These are phyloP conservation scores for Aspergillus bombycis DNA, from an alignment of 2,329 filamentous ascomycete genomes.

Conservation along the genomic window DNA sequence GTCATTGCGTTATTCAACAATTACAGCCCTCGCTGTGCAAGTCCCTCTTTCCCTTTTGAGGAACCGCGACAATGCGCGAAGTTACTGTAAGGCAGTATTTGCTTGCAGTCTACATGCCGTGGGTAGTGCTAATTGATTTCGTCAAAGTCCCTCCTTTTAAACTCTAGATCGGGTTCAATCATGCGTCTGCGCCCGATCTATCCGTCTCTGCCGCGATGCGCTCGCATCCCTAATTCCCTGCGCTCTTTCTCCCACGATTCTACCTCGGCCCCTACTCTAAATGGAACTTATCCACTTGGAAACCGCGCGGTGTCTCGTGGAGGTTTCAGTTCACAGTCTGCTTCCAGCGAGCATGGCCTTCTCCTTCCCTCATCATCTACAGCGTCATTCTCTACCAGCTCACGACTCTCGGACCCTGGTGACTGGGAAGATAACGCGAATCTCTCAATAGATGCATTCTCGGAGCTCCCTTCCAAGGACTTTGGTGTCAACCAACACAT, in stretches of 20 bases:
- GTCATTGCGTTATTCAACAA: conserved; percentile 19
- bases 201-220: conserved; percentile 22
- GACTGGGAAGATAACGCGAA: conserved; percentile 79
- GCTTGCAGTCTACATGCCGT: not conserved
- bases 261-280: conserved; percentile 19
- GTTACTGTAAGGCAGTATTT: conserved; percentile 30
- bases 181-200: conserved; percentile 25
- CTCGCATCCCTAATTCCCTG: conserved; percentile 21
- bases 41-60: conserved; percentile 25
- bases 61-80: conserved; percentile 33
- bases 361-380: conserved; percentile 22
- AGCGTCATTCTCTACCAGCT: conserved; percentile 38
- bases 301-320: conserved; percentile 24
- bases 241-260: conserved; percentile 38
- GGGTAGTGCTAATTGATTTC: conserved; percentile 11
- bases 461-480: conserved; percentile 73
- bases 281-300: conserved; percentile 18
- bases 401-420: conserved; percentile 35
- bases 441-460: conserved; percentile 72
- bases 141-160: conserved; percentile 28
- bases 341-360: conserved; percentile 15
- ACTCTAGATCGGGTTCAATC: conserved; percentile 25
- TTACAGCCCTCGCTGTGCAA: conserved; percentile 29
- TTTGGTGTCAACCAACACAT: conserved; percentile 98
- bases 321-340: conserved; percentile 15